Evolutionary conservation across 306 rosid genomes (phyloP), one percentile per base, ranked within the genome.

Genomic region (Albizia julibrissin): DNA sequence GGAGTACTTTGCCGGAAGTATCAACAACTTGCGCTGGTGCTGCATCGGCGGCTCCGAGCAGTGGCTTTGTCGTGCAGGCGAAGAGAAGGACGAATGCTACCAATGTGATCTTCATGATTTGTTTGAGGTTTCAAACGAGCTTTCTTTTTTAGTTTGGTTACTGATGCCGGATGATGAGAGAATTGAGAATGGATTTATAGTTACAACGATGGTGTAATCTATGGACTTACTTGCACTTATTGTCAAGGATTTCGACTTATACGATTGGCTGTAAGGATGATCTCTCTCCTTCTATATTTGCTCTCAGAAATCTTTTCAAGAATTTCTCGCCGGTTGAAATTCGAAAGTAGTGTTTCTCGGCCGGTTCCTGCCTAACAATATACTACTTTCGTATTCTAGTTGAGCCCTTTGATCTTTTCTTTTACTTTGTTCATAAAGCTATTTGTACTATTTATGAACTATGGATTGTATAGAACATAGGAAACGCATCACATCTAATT

Each of bases 21-120:
- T 87, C 94, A 19, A 80, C 56, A 42, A 89, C 92, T 31, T 76
- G 52, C 0, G 66, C 58, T 0, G 82, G 83, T 49, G 75, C 52
- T 27, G 82, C 40, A 34, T 22, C 69, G 4, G 81, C 73, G 24
- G 80, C 74, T 26, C 84, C 66, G 13, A 42, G 69, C 21, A 50
- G 46, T 19, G 76, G 82, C 31, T 80, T 83, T 43, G 82, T 12
- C 43, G 31, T 27, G 18, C 81, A 56, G 76, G 81, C 37, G 18
- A 85, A 16, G 54, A 13, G 67, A 75, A 87, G 83, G 62, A 84
- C 77, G 88, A 14, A 68, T 66, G 71, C 71, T 58, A 14, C 64
- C 29, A 31, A 15, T 65, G 43, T 65, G 70, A 31, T 65, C 70
- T 65, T 65, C 70, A 65, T 65, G 8, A 6, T 34, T 34, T 34